A percentile compares a stretch with the other conserved stretches of the same genome.
These are phyloP conservation scores for Annulohypoxylon moriforme DNA, from an alignment of 495 filamentous ascomycete species.

Conservation along the genomic window DNA sequence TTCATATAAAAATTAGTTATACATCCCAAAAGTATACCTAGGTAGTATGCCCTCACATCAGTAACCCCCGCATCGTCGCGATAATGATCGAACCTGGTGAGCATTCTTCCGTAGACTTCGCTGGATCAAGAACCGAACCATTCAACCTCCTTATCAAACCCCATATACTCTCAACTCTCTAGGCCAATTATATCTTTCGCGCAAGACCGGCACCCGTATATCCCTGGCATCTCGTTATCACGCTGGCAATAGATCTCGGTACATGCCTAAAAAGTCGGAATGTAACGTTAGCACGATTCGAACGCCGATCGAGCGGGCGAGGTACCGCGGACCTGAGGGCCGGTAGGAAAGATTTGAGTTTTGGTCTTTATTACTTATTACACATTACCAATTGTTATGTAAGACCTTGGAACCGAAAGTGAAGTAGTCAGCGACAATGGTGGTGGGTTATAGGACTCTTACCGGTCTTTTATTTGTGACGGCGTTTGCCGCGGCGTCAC, in stretches of 20 bases:
- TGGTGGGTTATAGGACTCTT: constrained; percentile 6
- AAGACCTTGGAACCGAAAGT: not conserved
- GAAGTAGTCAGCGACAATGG: constrained; percentile 25
- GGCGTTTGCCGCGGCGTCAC: not conserved
- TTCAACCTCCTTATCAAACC: not conserved
- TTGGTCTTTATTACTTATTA: not conserved
- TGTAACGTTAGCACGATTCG: constrained; percentile 28
- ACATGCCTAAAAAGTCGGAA: constrained; percentile 38
- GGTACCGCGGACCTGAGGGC: constrained; percentile 34
- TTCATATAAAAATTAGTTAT: too few relatives aligned
- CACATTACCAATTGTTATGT: constrained; percentile 31
- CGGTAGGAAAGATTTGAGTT: constrained; percentile 5
- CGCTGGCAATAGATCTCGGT: constrained; percentile 37
- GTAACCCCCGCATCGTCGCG: constrained; percentile 21
- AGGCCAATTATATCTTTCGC: constrained; percentile 8
- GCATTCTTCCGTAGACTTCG: constrained; percentile 23
- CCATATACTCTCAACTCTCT: not conserved
- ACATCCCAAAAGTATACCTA: not conserved
- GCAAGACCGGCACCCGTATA: not conserved
- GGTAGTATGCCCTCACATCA: not conserved
- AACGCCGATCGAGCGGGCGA: constrained; percentile 34
- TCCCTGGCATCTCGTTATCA: constrained; percentile 18
- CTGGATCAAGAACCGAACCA: constrained; percentile 28
- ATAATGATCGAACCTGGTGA: constrained; percentile 10
- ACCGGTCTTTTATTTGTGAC: constrained; percentile 19